A percentile compares a stretch with the other conserved stretches of the same genome.
phyloP scores from a whole-genome alignment of 768 basidiomycete genomes.

The Tephrocybe sp. region DNA sequence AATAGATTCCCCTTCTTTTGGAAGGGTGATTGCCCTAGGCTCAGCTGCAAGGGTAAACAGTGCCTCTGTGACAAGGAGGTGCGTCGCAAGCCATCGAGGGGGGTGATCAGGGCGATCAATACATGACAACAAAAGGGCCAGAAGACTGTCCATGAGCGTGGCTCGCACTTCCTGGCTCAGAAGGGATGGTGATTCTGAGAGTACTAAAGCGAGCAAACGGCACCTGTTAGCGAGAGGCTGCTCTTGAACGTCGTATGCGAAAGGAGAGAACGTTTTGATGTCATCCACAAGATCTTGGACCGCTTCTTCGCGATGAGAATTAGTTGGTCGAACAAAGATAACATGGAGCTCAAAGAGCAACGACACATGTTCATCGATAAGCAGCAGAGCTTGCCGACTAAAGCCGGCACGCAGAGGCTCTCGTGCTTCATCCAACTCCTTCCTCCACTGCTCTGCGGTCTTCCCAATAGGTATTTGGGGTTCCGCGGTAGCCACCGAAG shows the following conservation, averaged over 20 bases:
- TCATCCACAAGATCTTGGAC: slow-evolving; percentile 77
- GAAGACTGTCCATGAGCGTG: slow-evolving; percentile 63
- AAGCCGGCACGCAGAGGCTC: slow-evolving; percentile 66
- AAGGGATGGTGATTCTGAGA: slow-evolving; percentile 71
- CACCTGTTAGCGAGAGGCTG: slow-evolving; percentile 80
- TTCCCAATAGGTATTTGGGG: slow-evolving; percentile 34
- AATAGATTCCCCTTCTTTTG: slow-evolving; percentile 71
- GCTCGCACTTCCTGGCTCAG: slow-evolving; percentile 53
- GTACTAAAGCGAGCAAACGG: slow-evolving; percentile 80
- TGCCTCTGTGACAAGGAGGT: slow-evolving; percentile 83
- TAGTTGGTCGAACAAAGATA: slow-evolving; percentile 71
- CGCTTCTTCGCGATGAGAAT: slow-evolving; percentile 60
- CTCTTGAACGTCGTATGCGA: slow-evolving; percentile 69
- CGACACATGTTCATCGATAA: slow-evolving; percentile 86
- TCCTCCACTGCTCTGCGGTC: slow-evolving; percentile 61
- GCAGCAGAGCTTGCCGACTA: slow-evolving; percentile 65
- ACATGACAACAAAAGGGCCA: slow-evolving; percentile 65
- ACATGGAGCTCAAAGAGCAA: slow-evolving; percentile 87
- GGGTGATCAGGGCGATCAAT: slow-evolving; percentile 51
- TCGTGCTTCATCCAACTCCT: slow-evolving; percentile 64
- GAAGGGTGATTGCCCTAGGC: slow-evolving; percentile 61
- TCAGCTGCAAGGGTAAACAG: slow-evolving; percentile 77
- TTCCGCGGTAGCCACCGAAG: slow-evolving; percentile 15
- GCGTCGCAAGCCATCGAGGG: slow-evolving; percentile 88
- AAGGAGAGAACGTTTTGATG: slow-evolving; percentile 65